Conservation (phyloP, 2,329 filamentous ascomycete species). For the Trichoderma aggressivum region DNA sequence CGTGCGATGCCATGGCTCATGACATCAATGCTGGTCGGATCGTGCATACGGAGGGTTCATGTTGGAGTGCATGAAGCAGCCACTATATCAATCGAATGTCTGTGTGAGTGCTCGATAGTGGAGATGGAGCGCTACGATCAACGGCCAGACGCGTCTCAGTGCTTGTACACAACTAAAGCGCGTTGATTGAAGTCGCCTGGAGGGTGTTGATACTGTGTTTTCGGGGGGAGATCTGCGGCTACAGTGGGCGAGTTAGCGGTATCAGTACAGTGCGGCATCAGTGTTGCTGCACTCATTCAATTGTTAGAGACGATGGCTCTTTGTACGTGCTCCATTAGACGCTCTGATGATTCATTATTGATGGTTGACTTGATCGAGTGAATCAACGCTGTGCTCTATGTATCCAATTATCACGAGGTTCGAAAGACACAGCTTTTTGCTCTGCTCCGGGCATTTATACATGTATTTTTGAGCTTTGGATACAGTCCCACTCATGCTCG, state of each 20-base stretch:
- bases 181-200: slow-evolving; percentile 6
- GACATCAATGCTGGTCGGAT: neutral
- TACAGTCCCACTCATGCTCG: neutral
- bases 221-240: neutral
- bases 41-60: neutral
- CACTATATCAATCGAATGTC: neutral
- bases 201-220: neutral
- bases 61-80: neutral
- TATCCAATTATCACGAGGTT: neutral
- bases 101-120: neutral
- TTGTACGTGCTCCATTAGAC: neutral
- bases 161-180: slow-evolving; percentile 1
- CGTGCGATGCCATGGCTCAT: slow-evolving; percentile 30
- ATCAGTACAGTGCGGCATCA: neutral
- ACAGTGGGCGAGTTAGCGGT: neutral
- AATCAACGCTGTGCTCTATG: neutral
- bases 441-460: neutral
- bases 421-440: neutral
- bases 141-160: slow-evolving; percentile 5
- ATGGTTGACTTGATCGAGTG: neutral
- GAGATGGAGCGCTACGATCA: neutral
- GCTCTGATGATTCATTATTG: neutral
- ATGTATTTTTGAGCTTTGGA: too few species aligned
- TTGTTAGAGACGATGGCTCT: neutral
- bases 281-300: neutral